Conservation (phyloP, 78 protist genomes). For the Chrysochromulina parva region DNA sequence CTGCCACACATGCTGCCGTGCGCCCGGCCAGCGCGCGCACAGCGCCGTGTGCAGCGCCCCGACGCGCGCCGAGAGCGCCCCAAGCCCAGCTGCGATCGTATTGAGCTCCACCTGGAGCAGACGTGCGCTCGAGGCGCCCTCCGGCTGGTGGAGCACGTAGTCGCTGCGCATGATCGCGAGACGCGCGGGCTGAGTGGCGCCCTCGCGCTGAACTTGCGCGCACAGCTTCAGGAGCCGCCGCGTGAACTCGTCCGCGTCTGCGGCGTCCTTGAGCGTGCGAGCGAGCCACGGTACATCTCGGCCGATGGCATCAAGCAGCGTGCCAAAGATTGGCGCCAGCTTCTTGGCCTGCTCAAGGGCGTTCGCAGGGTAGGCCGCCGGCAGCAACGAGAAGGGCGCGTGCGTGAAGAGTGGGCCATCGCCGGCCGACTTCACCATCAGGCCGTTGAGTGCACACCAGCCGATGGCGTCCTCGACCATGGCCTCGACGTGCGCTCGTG, state of each 20-base stretch:
- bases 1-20: not conserved
- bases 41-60: slow-evolving; percentile 64
- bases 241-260: not conserved
- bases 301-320: not conserved
- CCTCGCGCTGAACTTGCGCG: not conserved
- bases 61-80: slow-evolving; percentile 44
- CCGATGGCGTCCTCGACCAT: no score
- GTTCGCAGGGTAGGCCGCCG: not conserved
- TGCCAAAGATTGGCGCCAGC: not conserved
- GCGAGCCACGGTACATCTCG: not conserved
- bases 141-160: slow-evolving; percentile 82
- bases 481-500: no score
- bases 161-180: slow-evolving; percentile 86
- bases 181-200: slow-evolving; percentile 25
- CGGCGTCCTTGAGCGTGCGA: not conserved
- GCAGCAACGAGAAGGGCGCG: not conserved
- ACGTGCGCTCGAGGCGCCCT: not conserved
- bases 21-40: not conserved
- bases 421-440: no score
- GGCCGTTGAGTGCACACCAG: no score
- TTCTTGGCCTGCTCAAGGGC: not conserved
- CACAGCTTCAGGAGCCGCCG: not conserved
- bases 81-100: slow-evolving; percentile 87
- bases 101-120: slow-evolving; percentile 87
- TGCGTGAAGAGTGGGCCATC: not conserved